Base-by-base conservation (phyloP, 345 rosid genomes). In the Eutrema japonicum region DNA sequence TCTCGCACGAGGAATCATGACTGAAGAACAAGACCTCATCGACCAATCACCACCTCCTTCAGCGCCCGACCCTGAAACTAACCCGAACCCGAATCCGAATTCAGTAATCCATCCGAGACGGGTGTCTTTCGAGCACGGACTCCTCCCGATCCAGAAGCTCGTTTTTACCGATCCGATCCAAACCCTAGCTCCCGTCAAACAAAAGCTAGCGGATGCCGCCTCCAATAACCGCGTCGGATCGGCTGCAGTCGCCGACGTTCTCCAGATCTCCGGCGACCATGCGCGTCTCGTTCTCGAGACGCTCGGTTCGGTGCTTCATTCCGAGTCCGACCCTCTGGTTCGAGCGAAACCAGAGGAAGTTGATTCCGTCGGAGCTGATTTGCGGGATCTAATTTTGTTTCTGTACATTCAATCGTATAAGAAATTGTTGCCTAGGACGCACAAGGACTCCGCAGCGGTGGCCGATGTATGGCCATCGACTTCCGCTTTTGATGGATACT, bases 381-480 rank as follows among this genome's bases (percentile, higher is more conserved):
- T 85, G 72, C 79, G 84, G 79, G 98, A 92, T 88, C 89, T 96
- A 80, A 77, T 92, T 30, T 68, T 90, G 76, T 92, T 96, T 50
- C 67, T 96, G 75, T 96, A 92, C 37, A 89, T 96, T 75, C 99
- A 96, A 71, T 96, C 99, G 32, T 96, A 92, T 69, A 96, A 92
- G 87, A 90, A 83, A 84, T 70, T 96, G 78, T 68, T 88, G 71
- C 99, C 98, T 3, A 86, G 97, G 77, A 74, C 98, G 69, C 96
- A 96, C 53, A 96, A 89, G 83, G 99, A 96, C 68, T 82, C 99
- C 6, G 97, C 94, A 1, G 79, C 99, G 3, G 95, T 96, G 14
- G 97, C 98, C 4, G 99, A 96, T 75, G 98, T 92, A 0, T 96
- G 99, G 99, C 99, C 99, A 3, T 96, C 99, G n/a, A 92, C 96